Base-by-base conservation (phyloP, 2,329 filamentous ascomycete species). In the Metarhizium rileyi region DNA sequence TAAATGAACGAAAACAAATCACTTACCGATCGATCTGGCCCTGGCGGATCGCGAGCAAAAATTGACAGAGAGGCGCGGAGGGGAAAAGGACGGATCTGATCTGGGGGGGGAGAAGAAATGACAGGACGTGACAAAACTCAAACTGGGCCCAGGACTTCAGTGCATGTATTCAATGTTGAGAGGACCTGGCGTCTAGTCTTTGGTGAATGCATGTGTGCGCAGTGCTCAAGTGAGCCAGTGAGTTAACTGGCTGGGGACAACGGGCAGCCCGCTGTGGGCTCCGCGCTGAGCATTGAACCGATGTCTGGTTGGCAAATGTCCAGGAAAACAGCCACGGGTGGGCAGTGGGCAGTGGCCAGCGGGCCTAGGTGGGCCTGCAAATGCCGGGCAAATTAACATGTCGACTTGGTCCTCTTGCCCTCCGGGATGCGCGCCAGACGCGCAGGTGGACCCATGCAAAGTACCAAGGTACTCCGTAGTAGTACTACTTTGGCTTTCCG, bases 1-100 rank as follows among this genome's bases (percentile, higher is more conserved):
- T 27, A 26, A 25, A 35, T 41, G 22, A 30, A 44, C 38, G 20
- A 28, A 14, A 26, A n/a, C 41, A 35, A 23, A 6, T 18, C 1
- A 50, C 49, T 47, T 50, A 50, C 49, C 45, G 49, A 50, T 40
- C 46, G 45, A 26, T 26, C 42, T 18, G 7, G 16, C n/a, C 23
- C 45, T 25, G 40, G 25, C 40, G 20, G 33, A 35, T 25, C 30
- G 45, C 49, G 49, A 28, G 33, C 49, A 33, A 27, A 28, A 47
- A 44, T 35, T 40, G 49, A 44, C 49, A 16, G 43, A 47, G 18
- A 33, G 23, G 43, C 44, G 49, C 38, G 25, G 38, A 40, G 36
- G 18, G 47, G 41, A 46, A 44, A 40, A 16, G 27, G 23, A 41
- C 26, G 40, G 14, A 41, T n/a, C 30, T 25, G 40, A 23, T 9